Conservation (phyloP, 2,329 filamentous ascomycete species). For the Colletotrichum australisinense region DNA sequence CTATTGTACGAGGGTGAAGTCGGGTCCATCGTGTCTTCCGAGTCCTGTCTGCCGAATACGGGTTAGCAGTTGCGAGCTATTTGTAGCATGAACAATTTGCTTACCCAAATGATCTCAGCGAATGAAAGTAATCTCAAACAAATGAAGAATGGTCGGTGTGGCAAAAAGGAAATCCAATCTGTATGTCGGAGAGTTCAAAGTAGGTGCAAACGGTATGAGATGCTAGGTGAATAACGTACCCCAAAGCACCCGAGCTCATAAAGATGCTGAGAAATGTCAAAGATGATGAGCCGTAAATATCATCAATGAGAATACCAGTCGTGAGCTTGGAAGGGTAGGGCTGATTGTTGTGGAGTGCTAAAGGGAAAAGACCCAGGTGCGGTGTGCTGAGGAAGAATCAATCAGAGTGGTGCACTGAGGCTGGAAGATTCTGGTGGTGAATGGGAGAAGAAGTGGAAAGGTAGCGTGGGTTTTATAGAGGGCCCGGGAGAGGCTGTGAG, state of each 20-base stretch:
- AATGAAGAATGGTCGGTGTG: background rate
- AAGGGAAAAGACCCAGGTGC: background rate
- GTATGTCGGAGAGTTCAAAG: background rate
- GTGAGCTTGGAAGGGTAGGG: background rate
- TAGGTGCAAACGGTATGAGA: background rate
- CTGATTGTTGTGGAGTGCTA: background rate
- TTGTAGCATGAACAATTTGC: background rate
- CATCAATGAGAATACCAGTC: background rate
- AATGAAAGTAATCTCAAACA: background rate
- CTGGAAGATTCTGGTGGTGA: background rate
- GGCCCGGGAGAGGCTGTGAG: background rate
- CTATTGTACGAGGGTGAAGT: background rate
- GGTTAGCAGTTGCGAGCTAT: background rate
- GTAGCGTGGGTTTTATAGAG: background rate
- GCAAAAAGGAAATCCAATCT: background rate
- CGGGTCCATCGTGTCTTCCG: background rate
- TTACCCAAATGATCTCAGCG: background rate
- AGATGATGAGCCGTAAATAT: background rate
- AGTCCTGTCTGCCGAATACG: background rate
- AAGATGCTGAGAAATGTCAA: background rate
- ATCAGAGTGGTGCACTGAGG: background rate
- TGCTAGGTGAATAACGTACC: background rate
- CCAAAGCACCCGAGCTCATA: background rate
- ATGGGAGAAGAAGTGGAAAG: background rate
- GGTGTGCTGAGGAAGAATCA: background rate